Evolutionary conservation across 169 alveolate genomes (phyloP), one percentile per base, ranked within the genome.

Genomic region (Pseudocohnilembus persalinus): DNA sequence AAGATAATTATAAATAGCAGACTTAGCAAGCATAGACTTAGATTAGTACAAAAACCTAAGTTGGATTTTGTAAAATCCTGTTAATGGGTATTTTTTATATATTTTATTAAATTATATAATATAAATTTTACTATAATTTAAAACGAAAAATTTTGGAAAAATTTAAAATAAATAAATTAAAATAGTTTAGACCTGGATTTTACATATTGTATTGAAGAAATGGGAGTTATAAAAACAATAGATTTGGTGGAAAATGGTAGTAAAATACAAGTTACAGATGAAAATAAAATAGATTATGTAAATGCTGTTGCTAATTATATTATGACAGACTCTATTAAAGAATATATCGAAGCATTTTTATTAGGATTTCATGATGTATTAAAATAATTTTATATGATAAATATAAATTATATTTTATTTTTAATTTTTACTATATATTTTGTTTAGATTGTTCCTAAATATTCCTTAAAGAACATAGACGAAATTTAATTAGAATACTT

Each of bases 21-120:
- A 99, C 85, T 97, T 99, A 88, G 99, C 98, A 92, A 98, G 99
- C 77, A 97, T 98, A 63, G 99, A 99, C 87, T 99, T 99, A n/a
- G 99, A 96, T 68, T 96, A 96, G 88, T 98, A 96, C 94, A 97
- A 97, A 90, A 97, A 98, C 92, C 89, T 99, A 75, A 96, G 96
- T 81, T 96, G 97, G 97, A 94, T 98, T 89, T 83, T 98, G 81
- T 98, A 98, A 80, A 96, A 98, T 88, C 97, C 97, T 83, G 93
- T 96, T 28, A 98, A 95, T 75, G 98, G 64, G 35, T 64, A 34
- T 29, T 11, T 49, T 49, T 49, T 49, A 4, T 20, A 49, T 49
- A n/a, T n/a, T n/a, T n/a, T n/a, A n/a, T n/a, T n/a, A n/a, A n/a
- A n/a, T n/a, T n/a, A n/a, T n/a, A n/a, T n/a, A n/a, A n/a, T n/a